phyloP scores from a whole-genome alignment of 2,329 filamentous ascomycete species.

The Monilinia fructigena region DNA sequence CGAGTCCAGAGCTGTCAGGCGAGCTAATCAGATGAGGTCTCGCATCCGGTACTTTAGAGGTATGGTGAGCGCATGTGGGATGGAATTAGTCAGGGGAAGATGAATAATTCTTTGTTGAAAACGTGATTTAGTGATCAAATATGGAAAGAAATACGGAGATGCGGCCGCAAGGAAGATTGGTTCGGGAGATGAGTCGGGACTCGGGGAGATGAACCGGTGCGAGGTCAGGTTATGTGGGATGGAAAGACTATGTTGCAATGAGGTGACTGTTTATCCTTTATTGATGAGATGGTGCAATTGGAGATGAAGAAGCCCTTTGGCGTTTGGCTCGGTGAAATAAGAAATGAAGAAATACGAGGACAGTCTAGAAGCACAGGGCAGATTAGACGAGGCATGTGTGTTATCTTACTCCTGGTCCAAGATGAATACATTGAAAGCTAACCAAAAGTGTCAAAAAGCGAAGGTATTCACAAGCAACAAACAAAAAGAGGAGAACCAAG shows the following conservation, averaged over 20 bases:
- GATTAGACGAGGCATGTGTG: background rate
- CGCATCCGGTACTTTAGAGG: background rate
- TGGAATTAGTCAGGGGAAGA: background rate
- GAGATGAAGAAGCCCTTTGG: too few species aligned
- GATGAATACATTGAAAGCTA: too few species aligned
- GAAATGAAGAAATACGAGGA: accelerated
- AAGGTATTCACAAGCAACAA: background rate
- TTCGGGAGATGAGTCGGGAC: background rate
- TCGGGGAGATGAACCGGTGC: background rate
- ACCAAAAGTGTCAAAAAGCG: too few species aligned
- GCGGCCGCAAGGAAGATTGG: too few species aligned
- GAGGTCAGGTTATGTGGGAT: background rate
- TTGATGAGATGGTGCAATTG: background rate
- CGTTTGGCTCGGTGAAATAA: background rate
- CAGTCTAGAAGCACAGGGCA: background rate
- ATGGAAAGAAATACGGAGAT: background rate
- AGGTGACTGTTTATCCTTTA: background rate
- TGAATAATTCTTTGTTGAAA: background rate
- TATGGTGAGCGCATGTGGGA: background rate
- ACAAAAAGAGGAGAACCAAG: background rate
- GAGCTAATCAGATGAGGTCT: background rate
- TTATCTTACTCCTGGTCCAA: too few species aligned
- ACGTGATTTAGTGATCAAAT: background rate
- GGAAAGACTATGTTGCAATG: background rate
- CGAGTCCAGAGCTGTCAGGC: background rate